Base-by-base conservation (phyloP, 768 basidiomycete species). In the Russula dissimulans region DNA sequence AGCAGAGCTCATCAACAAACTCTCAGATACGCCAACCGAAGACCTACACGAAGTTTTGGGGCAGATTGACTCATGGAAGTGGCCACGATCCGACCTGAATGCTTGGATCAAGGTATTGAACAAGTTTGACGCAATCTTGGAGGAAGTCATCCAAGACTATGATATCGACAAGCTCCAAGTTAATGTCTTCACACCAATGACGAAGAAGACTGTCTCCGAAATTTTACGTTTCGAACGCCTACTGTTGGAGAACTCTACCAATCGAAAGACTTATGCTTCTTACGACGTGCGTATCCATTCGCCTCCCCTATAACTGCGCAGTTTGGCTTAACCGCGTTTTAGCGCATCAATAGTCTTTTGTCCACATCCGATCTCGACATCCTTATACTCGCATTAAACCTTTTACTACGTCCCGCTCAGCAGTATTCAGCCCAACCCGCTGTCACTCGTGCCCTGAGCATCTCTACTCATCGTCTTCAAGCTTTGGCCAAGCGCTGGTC, bases 101-200 rank as follows among this genome's bases (percentile, higher is more conserved):
- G 85, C 89, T 58, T 99, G 97, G 97, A 85, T 92, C 71, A 86
- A 87, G 70, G 91, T 95, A 59, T 83, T 99, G 50, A 95, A 99
- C 80, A 89, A 89, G 71, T 94, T 99, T 71, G 97, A 99, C 76
- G 77, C 78, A 60, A 84, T 97, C 65, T 80, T 98, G 66, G 93
- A 89, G 69, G 84, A 83, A 43, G 77, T 86, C 66, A 88, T 97
- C 71, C 78, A 78, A 61, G 85, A 87, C 72, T 95, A 98, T 72
- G 84, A 89, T 56, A 79, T 98, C 62, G 87, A 89, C 72, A 85
- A 86, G 67, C 77, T 92, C 4, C 95, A 98, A 72, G 72, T 85
- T 38, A 86, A 85, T 57, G 79, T 80, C 29, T 97, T 98, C 69
- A 83, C 85, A 2, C 82, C 87, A 0, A 72, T 77, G 45, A 85